Evolutionary conservation across 1,284 basidiomycete species (phyloP).

Genomic region (Fomitopsis betulina): DNA sequence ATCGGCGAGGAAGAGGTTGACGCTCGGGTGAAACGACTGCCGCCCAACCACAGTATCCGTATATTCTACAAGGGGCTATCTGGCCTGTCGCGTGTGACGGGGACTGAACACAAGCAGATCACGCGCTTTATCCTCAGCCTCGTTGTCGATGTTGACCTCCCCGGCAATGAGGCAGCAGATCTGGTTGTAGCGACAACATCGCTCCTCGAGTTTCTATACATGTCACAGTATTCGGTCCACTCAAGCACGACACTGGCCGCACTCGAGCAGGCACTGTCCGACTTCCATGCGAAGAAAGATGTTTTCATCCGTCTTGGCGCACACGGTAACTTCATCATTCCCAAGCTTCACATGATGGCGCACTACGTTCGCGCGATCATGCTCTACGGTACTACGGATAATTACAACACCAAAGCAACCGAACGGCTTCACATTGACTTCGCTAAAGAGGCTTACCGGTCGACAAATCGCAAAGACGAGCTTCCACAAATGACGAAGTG

Average conservation of each 20-base stretch:
- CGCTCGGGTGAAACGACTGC: slow-evolving; percentile 24
- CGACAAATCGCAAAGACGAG: slow-evolving; percentile 29
- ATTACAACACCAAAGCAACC: slow-evolving; percentile 23
- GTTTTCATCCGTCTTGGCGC: slow-evolving; percentile 21
- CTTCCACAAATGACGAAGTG: slow-evolving; percentile 31
- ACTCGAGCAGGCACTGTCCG: slow-evolving; percentile 15
- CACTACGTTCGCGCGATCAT: slow-evolving; percentile 20
- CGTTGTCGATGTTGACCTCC: slow-evolving; percentile 6
- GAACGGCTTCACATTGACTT: slow-evolving; percentile 28
- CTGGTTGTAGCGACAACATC: slow-evolving; percentile 10
- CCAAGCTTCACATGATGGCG: slow-evolving; percentile 23
- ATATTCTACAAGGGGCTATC: slow-evolving; percentile 36
- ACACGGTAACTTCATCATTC: slow-evolving; percentile 23
- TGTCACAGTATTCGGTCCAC: slow-evolving; percentile 20
- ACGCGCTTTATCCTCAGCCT: slow-evolving; percentile 7
- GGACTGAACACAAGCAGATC: slow-evolving; percentile 17
- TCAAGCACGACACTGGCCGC: slow-evolving; percentile 12
- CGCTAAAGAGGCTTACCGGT: slow-evolving; percentile 25
- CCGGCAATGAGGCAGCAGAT: neutral
- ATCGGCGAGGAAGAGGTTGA: slow-evolving; percentile 29
- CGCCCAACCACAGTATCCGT: slow-evolving; percentile 31
- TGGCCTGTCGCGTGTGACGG: slow-evolving; percentile 10
- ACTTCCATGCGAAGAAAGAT: slow-evolving; percentile 26
- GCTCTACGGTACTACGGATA: slow-evolving; percentile 17
- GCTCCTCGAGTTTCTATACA: slow-evolving; percentile 15